Evolutionary conservation across 495 filamentous ascomycete species (phyloP), one percentile per base, ranked within the genome.

Genomic region (Penicillium daleae): DNA sequence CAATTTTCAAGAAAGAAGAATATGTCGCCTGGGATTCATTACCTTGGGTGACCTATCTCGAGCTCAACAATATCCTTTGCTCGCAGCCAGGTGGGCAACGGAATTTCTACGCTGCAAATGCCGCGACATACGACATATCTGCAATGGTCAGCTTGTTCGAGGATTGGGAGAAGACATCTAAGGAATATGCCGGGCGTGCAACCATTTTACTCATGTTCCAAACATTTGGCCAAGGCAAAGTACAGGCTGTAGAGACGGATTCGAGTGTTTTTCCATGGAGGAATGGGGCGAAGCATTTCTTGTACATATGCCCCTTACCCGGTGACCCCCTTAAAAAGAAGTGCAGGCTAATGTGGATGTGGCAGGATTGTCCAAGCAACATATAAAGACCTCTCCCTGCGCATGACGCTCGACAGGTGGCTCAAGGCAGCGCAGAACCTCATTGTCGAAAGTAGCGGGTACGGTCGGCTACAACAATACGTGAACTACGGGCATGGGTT

Each of bases 211-310:
- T 26, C 9, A 50, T 50, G 46, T 50, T 50, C 22, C 19, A 50
- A 21, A 50, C 19, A 13, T 26, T 50, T 22, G 19, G 4, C 3
- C 46, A 50, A 1, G 19, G 21, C 46, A 22, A 50, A 26, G 21
- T 26, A 26, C n/a, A 26, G 46, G 46, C 46, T 27, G 21, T 29
- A 22, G 46, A 50, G 46, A 7, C n/a, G 22, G 46, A 50, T 26
- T 22, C 46, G 22, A 50, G 19, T 15, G 46, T 26, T 26, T 50
- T 50, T n/a, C 46, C 46, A 21, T 50, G 46, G 46, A 22, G 46
- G 46, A 6, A 50, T 50, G 46, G 46, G 46, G 21, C 46, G 19
- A 50, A 50, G 3, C 46, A 50, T 50, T 26, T 22, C 46, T 29
- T 50, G 46, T 50, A 50, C 4, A 4, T 35, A 35, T 35, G 1